phyloP scores from a whole-genome alignment of 2,329 filamentous ascomycete species.

The Botrytis tulipae region DNA sequence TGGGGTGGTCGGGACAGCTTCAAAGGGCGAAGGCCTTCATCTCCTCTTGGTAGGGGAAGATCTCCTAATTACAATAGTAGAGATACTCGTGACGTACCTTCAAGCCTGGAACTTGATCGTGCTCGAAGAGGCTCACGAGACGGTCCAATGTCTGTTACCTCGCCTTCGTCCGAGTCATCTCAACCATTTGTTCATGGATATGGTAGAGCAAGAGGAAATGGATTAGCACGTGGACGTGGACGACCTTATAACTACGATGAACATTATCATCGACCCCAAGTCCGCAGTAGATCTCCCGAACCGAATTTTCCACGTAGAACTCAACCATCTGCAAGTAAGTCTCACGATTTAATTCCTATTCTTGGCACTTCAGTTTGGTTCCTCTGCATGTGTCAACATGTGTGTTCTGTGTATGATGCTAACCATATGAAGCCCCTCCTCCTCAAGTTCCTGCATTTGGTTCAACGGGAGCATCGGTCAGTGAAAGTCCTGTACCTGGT shows the following conservation, averaged over 20 bases:
- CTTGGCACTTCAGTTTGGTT: not conserved
- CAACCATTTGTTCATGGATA: conserved; percentile 41
- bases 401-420: not conserved
- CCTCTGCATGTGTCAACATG: not conserved
- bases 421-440: conserved; percentile 42
- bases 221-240: conserved; percentile 47
- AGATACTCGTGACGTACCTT: conserved; percentile 51
- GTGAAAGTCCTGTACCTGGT: conserved; percentile 29
- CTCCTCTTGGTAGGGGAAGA: conserved; percentile 57
- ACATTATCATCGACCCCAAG: conserved; percentile 47
- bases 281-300: conserved; percentile 38
- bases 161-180: conserved; percentile 65
- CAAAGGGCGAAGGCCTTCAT: conserved; percentile 60
- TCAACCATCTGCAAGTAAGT: conserved; percentile 46
- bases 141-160: conserved; percentile 69
- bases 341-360: not conserved
- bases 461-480: conserved; percentile 31
- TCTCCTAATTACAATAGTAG: conserved; percentile 64
- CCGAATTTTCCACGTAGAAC: conserved; percentile 36
- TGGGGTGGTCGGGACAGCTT: conserved; percentile 40
- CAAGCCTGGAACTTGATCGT: conserved; percentile 65
- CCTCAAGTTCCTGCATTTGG: conserved; percentile 56
- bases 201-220: conserved; percentile 52
- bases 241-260: conserved; percentile 53
- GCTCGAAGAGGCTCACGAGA: conserved; percentile 69